Evolutionary conservation across 2,329 filamentous ascomycete genomes (phyloP), one percentile per base, ranked within the genome.

Genomic region (Bipolaris cookei): DNA sequence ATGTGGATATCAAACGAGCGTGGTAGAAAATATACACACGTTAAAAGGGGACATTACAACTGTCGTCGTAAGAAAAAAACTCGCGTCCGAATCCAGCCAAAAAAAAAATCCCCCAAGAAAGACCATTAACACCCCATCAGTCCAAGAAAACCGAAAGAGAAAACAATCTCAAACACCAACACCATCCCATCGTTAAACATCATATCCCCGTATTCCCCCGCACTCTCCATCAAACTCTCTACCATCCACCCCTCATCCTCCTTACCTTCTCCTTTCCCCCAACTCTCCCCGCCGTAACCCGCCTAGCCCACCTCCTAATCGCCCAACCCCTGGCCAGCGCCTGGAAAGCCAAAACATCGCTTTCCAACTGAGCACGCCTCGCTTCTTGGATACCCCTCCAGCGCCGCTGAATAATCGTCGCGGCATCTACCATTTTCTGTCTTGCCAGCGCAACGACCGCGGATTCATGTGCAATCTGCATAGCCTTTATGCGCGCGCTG

Each of bases 391-490:
- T 70, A 3, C 14, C 57, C 43, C 76, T 75, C 79, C 81, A 83
- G 6, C 72, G 69, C 38, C 77, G 64, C 67, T 83, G 81, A 30
- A 83, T 64, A 14, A 76, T 54, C 58, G 78, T 76, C 59, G 80
- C 71, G 59, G 78, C 80, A 35, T 62, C 52, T 4, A 77, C 66
- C 11, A 84, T 64, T 35, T 72, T 65, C 43, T 81, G 74, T 28
- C 79, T 66, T 4, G 77, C 75, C 57, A 77, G 74, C 21, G 83
- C 82, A 1, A 84, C 79, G 1, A 66, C 70, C 1, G 79, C 79
- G 59, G 82, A 84, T 11, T 82, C 75, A 34, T 76, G 66, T 16
- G 81, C 82, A 11, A 83, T 51, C 11, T 72, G 70, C 66, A 81
- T 71, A 7, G 79, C 64, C 3, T 65, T 61, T 18, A 81, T 68